These are phyloP conservation scores for Botryotinia calthae DNA, from an alignment of 2,329 filamentous ascomycete species.

Conservation along the genomic window DNA sequence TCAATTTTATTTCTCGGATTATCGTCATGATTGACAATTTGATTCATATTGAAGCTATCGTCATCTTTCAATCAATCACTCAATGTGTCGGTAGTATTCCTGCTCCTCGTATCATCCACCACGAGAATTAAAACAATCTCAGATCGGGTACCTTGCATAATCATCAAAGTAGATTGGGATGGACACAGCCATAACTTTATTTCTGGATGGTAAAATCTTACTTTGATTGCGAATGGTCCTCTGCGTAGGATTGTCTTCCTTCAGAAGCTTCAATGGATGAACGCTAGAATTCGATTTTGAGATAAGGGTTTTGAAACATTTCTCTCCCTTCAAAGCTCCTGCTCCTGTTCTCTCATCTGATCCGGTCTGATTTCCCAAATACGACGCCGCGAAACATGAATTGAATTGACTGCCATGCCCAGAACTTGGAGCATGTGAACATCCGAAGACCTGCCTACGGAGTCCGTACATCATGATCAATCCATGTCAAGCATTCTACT, in stretches of 20 bases:
- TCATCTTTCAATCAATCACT: neutral
- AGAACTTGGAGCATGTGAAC: neutral
- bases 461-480: neutral
- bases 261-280: neutral
- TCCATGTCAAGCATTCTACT: neutral
- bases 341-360: neutral
- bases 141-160: neutral
- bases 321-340: neutral
- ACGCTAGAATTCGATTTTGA: neutral
- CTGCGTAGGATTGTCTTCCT: neutral
- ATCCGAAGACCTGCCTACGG: neutral
- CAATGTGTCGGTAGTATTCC: neutral
- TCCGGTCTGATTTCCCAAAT: neutral
- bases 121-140: neutral
- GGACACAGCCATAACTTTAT: constrained; percentile 1
- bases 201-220: neutral
- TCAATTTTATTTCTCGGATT: neutral
- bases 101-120: neutral
- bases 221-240: neutral
- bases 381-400: neutral
- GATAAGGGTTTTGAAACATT: neutral
- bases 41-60: neutral
- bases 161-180: neutral
- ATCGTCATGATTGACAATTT: neutral
- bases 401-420: neutral